Base-by-base conservation (phyloP, 352 stramenopile genomes). In the Phytophthora citricola region DNA sequence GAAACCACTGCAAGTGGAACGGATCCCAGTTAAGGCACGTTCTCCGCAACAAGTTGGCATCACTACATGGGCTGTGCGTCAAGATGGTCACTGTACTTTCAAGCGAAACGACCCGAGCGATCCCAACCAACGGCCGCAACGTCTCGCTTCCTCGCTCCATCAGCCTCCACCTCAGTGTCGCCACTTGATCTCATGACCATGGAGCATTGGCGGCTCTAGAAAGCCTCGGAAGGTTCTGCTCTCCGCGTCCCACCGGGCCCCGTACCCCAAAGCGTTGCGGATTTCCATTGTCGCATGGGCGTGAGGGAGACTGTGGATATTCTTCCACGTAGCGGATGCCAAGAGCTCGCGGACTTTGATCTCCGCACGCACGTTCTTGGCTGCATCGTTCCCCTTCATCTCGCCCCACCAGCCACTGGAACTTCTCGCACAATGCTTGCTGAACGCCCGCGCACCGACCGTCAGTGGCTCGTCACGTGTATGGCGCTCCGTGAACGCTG, bases 371-470 rank as follows among this genome's bases (percentile, higher is more conserved):
- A 65, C 64, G 48, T 96, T 96, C 53, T 96, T 93, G 41, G 54
- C 52, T 2, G 53, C 66, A 63, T 96, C 88, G 54, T 86, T 90
- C 58, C 86, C 84, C 22, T 79, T 85, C 43, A 91, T 47, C 22
- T 66, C 50, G 0, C 79, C 81, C 71, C 86, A 92, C 81, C 85
- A 96, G 12, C 79, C 78, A 54, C 78, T 79, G 0, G 71, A 73
- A 41, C 82, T 89, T 41, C 86, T 79, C n/a, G 76, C 71, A 58
- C 81, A 92, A 66, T 94, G 88, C 60, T 96, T 96, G 26, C 75
- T 90, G 63, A 91, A 89, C 32, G 87, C 85, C 24, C 85, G 69
- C 3, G 86, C 88, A 10, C 88, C 86, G 20, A 94, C 79, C 0
- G 85, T 92, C n/a, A 96, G 78, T 39, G 63, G 74, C 31, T 81